Conservation (phyloP, 2,329 filamentous ascomycete species). For the Fusarium drepaniforme region DNA sequence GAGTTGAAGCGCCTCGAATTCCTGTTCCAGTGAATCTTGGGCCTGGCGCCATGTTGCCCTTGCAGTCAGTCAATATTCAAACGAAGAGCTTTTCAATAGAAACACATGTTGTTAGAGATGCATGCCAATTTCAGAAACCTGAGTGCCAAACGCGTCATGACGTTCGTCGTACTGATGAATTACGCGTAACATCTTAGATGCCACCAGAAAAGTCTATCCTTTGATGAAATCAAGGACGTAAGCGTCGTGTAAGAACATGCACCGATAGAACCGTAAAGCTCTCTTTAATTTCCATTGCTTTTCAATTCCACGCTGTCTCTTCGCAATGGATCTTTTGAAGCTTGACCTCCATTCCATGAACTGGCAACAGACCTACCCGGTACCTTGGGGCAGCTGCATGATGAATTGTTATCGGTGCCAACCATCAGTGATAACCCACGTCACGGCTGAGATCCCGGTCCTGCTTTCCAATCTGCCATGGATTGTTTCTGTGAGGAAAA, state of each 20-base stretch:
- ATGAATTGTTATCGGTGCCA: neutral
- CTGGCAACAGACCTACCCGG: neutral
- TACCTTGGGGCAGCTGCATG: neutral
- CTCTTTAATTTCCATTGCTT: neutral
- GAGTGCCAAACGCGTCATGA: neutral
- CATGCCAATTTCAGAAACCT: neutral
- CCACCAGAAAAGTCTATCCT: neutral
- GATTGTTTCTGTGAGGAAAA: neutral
- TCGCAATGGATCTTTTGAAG: neutral
- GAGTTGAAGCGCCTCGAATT: neutral
- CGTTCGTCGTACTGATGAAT: neutral
- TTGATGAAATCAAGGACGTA: neutral
- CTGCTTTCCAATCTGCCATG: neutral
- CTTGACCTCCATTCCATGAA: neutral
- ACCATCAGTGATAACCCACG: neutral
- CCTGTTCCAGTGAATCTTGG: neutral
- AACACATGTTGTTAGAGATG: neutral
- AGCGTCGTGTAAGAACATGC: neutral
- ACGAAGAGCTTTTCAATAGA: neutral
- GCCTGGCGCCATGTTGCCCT: neutral
- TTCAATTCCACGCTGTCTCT: neutral
- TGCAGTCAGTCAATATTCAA: neutral
- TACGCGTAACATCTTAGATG: neutral
- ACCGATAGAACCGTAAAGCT: neutral
- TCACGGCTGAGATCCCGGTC: neutral